phyloP scores from a whole-genome alignment of 2,329 filamentous ascomycete genomes.

The Didymellaceae sp. region DNA sequence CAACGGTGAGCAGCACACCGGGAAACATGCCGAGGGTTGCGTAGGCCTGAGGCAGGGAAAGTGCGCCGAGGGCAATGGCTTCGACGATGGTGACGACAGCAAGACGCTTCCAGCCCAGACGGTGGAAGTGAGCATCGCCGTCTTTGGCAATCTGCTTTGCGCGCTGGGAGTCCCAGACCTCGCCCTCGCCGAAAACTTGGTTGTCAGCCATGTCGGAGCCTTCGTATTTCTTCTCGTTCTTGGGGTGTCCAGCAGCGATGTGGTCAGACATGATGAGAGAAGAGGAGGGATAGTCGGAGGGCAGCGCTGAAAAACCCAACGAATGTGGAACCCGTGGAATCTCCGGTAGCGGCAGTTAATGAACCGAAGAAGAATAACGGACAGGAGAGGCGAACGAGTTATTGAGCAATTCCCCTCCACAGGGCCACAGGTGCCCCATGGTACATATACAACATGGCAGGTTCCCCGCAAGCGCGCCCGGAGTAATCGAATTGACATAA shows the following conservation, averaged over 20 bases:
- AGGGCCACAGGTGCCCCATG: slow-evolving; percentile 14
- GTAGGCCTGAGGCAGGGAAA: slow-evolving; percentile 20
- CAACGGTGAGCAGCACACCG: slow-evolving; percentile 18
- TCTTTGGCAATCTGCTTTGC: slow-evolving; percentile 22
- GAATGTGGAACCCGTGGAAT: background rate
- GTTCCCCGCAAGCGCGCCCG: slow-evolving; percentile 13
- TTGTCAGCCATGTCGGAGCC: slow-evolving; percentile 15
- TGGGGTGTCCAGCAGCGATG: slow-evolving; percentile 6
- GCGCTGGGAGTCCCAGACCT: slow-evolving; percentile 16
- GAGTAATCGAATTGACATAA: slow-evolving; percentile 21
- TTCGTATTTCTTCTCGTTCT: slow-evolving; percentile 15
- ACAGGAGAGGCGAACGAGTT: background rate
- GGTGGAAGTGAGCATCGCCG: slow-evolving; percentile 22
- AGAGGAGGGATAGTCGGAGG: background rate
- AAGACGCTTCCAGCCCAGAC: slow-evolving; percentile 23
- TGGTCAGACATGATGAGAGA: slow-evolving; percentile 4
- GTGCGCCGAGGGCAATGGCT: slow-evolving; percentile 21
- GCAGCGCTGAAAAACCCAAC: background rate
- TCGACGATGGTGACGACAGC: slow-evolving; percentile 24
- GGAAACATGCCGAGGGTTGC: slow-evolving; percentile 22
- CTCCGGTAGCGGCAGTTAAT: slow-evolving; percentile 5
- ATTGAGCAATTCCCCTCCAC: slow-evolving; percentile 11
- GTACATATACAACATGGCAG: slow-evolving; percentile 16
- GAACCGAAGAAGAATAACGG: background rate
- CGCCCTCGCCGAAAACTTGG: slow-evolving; percentile 16